phyloP scores from a whole-genome alignment of 306 rosid genomes.

The Prinsepia uniflora region DNA sequence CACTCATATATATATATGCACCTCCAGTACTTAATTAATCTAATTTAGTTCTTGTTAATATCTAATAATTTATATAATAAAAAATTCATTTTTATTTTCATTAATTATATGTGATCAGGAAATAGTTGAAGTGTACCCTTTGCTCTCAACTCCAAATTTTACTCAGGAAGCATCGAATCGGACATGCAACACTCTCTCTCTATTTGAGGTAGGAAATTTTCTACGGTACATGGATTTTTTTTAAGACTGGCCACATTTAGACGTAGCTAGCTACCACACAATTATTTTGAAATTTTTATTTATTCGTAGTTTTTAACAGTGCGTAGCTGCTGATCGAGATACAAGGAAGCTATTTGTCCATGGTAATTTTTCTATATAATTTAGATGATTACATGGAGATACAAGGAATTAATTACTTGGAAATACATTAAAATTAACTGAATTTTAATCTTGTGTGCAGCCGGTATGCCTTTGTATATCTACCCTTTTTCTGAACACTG shows the following conservation, averaged over 20 bases:
- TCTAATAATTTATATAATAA: neutral
- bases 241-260: no score
- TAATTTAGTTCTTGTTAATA: no score
- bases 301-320: conserved; percentile 25
- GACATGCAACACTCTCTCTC: conserved; percentile 34
- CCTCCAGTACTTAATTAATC: no score
- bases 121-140: conserved; percentile 26
- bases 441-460: conserved; percentile 21
- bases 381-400: no score
- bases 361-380: conserved; percentile 23
- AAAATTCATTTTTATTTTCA: neutral
- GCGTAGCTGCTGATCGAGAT: conserved; percentile 39
- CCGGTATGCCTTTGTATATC: conserved; percentile 31
- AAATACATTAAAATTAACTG: neutral
- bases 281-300: neutral
- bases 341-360: conserved; percentile 33
- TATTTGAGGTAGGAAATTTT: conserved; percentile 34
- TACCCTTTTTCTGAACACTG: conserved; percentile 40
- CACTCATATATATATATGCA: no score
- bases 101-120: conserved; percentile 25
- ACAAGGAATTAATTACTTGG: neutral
- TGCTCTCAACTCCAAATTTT: conserved; percentile 26
- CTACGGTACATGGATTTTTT: no score
- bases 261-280: neutral
- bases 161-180: conserved; percentile 21